phyloP scores from a whole-genome alignment of 768 basidiomycete species.

The Lentinula detonsa region DNA sequence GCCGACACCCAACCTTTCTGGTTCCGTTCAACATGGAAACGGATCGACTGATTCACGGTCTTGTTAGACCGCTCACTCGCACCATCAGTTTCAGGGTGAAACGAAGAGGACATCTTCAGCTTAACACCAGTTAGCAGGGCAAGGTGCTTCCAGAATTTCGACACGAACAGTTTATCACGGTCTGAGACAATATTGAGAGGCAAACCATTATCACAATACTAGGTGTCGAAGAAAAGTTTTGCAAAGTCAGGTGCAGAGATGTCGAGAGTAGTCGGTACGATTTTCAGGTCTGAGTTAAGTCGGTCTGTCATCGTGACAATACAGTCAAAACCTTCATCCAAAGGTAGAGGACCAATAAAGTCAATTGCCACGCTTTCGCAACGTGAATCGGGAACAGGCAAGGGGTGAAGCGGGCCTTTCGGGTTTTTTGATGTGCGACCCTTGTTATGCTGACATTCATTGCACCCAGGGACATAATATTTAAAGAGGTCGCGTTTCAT shows the following conservation, averaged over 20 bases:
- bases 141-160: too few species aligned
- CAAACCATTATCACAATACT: conserved; percentile 12
- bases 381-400: not conserved
- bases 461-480: conserved; percentile 17
- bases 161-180: too few species aligned
- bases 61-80: conserved; percentile 17
- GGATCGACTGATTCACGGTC: not conserved
- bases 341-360: conserved; percentile 15
- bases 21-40: conserved; percentile 16
- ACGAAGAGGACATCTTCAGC: conserved; percentile 23
- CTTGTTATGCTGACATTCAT: conserved; percentile 24
- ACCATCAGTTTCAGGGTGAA: conserved; percentile 29
- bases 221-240: conserved; percentile 12
- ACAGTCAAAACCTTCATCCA: conserved; percentile 17
- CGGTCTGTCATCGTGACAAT: conserved; percentile 5
- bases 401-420: not conserved
- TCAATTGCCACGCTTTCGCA: conserved; percentile 8
- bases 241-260: conserved; percentile 10
- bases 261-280: too few species aligned
- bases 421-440: conserved; percentile 3
- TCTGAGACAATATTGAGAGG: too few species aligned
- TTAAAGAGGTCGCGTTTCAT: conserved; percentile 17
- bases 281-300: conserved; percentile 10
- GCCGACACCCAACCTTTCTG: conserved; percentile 17
- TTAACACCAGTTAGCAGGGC: too few species aligned